Percentiles rank a stretch among this genome's conserved stretches.
Evolutionary conservation across 2,329 filamentous ascomycete species (phyloP).

Genomic region (Trichoderma simmonsii): DNA sequence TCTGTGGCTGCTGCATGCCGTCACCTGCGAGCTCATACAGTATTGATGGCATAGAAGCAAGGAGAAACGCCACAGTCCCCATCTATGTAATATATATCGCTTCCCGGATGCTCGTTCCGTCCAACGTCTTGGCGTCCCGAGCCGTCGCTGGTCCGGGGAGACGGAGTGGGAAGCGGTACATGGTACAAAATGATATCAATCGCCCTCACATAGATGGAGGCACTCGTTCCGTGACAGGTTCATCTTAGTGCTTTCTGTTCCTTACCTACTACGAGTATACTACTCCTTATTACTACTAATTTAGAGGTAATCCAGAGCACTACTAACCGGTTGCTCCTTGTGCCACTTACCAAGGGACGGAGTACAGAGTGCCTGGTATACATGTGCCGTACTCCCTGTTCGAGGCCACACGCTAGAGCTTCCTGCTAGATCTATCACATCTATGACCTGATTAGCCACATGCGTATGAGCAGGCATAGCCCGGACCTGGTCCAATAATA

Average conservation of each 20-base stretch:
- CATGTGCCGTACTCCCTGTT: not conserved
- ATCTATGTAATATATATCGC: not conserved
- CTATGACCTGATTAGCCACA: slow-evolving; percentile 16
- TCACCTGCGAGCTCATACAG: not conserved
- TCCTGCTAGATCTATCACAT: slow-evolving; percentile 19
- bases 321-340: not conserved
- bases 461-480: slow-evolving; percentile 5
- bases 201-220: not conserved
- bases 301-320: not conserved
- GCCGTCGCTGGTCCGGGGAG: not conserved
- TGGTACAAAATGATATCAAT: not conserved
- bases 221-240: not conserved
- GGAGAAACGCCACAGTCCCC: not conserved
- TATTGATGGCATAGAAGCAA: not conserved
- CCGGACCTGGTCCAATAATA: not conserved
- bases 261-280: not conserved
- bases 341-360: not conserved
- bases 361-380: not conserved
- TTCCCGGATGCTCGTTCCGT: slow-evolving; percentile 9
- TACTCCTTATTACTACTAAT: not conserved
- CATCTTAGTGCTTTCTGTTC: not conserved
- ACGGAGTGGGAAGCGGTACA: not conserved
- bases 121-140: not conserved
- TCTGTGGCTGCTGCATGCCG: slow-evolving; percentile 2
- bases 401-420: slow-evolving; percentile 6